phyloP scores from a whole-genome alignment of 352 stramenopile species.

The Phytophthora constricta region DNA sequence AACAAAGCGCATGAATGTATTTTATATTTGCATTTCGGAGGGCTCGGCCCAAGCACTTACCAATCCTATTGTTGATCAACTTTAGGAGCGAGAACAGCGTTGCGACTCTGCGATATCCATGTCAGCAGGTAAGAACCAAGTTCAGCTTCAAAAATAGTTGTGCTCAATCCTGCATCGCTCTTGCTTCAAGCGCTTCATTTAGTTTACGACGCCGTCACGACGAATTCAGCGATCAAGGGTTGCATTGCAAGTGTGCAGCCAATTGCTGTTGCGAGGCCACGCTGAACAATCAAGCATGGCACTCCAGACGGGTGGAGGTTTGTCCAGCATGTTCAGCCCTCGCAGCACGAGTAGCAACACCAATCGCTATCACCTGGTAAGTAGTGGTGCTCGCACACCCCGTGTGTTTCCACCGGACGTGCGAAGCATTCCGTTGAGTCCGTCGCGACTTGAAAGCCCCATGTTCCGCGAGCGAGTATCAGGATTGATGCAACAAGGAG shows the following conservation, averaged over 20 bases:
- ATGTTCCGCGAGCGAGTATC: conserved; percentile 74
- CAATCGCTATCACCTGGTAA: conserved; percentile 54
- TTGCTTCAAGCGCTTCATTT: conserved; percentile 22
- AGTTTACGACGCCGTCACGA: neutral
- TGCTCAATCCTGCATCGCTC: neutral
- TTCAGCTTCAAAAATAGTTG: conserved; percentile 30
- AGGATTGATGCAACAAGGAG: conserved; percentile 74
- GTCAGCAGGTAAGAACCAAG: neutral
- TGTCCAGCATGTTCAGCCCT: conserved; percentile 35
- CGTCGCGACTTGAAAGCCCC: conserved; percentile 73
- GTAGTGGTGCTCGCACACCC: conserved; percentile 42
- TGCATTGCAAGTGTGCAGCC: no score
- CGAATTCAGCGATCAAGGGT: no score
- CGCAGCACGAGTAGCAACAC: conserved; percentile 23
- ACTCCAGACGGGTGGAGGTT: conserved; percentile 12
- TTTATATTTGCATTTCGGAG: conserved; percentile 43
- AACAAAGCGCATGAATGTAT: conserved; percentile 41
- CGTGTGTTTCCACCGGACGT: conserved; percentile 66
- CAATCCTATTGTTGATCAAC: neutral
- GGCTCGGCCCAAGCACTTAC: conserved; percentile 10
- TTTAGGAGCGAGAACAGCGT: no score
- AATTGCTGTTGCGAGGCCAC: neutral
- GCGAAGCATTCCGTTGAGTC: conserved; percentile 63
- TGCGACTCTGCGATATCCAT: no score
- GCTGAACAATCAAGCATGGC: conserved; percentile 14